phyloP scores from a whole-genome alignment of 1,284 basidiomycete genomes.

The Irpex sp. region DNA sequence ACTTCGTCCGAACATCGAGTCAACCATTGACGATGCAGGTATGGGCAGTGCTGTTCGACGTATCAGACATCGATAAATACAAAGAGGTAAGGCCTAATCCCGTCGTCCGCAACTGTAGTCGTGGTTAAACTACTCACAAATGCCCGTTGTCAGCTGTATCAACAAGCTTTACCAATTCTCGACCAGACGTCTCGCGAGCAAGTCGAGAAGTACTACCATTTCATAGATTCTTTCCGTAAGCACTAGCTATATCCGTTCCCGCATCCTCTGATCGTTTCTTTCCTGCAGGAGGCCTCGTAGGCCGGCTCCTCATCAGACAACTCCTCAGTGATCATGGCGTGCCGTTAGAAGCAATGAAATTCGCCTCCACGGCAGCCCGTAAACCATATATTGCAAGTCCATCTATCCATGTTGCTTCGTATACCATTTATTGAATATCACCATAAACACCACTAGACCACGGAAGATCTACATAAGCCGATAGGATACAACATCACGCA shows the following conservation, averaged over 20 bases:
- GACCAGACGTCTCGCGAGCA: no score
- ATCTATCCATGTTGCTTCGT: neutral
- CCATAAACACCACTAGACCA: neutral
- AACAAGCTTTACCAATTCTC: no score
- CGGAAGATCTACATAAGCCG: slow-evolving; percentile 41
- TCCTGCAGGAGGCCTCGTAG: slow-evolving; percentile 60
- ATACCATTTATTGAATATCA: neutral
- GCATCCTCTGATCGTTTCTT: neutral
- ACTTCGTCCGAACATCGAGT: no score
- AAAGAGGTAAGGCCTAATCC: no score
- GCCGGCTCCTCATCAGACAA: slow-evolving; percentile 59
- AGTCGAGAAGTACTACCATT: no score
- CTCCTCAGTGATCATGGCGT: slow-evolving; percentile 54
- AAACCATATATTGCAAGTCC: slow-evolving; percentile 68
- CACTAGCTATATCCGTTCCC: neutral
- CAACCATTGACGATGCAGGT: no score
- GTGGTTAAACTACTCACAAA: no score
- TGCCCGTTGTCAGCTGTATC: no score
- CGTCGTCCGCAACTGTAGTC: no score
- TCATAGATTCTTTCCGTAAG: no score
- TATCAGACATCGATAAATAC: no score
- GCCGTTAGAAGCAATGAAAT: slow-evolving; percentile 38
- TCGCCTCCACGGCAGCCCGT: slow-evolving; percentile 51
- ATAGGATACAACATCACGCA: slow-evolving; percentile 78
- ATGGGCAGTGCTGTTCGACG: no score